Base-by-base conservation (phyloP, 2,329 filamentous ascomycete species). In the Penicillium sp. region DNA sequence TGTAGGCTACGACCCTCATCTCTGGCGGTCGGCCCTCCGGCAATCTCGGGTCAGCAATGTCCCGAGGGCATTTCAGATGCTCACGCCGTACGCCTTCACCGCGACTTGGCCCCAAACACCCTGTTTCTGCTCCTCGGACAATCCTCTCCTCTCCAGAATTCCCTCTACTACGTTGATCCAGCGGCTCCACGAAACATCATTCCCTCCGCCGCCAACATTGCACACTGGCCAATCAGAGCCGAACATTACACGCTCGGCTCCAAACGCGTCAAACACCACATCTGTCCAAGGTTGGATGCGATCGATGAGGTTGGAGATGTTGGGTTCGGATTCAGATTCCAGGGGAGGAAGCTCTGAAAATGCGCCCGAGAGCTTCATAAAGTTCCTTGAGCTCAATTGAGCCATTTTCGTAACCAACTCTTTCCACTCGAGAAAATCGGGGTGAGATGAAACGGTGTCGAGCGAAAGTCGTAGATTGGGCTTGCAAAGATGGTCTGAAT, bases 151-250 rank as follows among this genome's bases (percentile, higher is more conserved):
- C 13, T 78, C 72, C 58, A 93, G 85, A 68, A 91, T 82, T 65
- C 81, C 81, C 64, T 89, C 85, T 19, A 96, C 89, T 1, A 95
- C 81, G 22, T 81, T 81, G 65, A 81, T 85, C 93, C 93, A 97
- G 68, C 89, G 85, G 38, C 80, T 78, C 92, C 93, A 97, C 35
- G 90, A 87, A 25, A 81, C 77, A 52, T 83, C 79, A 45, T 81
- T 82, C 0, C 76, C 78, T 0, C 83, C 83, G 2, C 84, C 84
- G 0, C 85, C 85, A 37, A 92, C 79, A 64, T 92, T 93, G 78
- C 92, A 96, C 0, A 97, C 89, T 2, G 94, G 93, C 94, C 94
- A 98, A 76, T 97, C 93, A 65, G 90, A 93, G 26, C 89, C 93
- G 76, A 95, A 97, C 89, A 98, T 93, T 73, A 95, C 84, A 65